Conservation (phyloP, 2,329 filamentous ascomycete genomes). For the Aureobasidium sp. region DNA sequence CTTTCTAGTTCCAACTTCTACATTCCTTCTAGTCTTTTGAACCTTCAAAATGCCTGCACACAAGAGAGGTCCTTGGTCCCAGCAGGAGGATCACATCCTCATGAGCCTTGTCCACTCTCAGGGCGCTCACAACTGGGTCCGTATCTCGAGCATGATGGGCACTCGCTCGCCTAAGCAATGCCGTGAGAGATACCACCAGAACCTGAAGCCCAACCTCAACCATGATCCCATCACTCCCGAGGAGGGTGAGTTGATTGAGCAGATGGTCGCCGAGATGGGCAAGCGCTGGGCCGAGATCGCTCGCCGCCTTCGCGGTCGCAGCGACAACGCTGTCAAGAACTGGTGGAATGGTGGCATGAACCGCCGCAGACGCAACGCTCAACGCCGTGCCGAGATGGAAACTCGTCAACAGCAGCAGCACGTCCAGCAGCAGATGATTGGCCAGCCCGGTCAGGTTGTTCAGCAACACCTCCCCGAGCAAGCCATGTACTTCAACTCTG, state of each 20-base stretch:
- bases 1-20: conserved; percentile 7
- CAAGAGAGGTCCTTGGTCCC: conserved; percentile 76
- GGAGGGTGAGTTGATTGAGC: conserved; percentile 64
- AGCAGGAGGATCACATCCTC: conserved; percentile 63
- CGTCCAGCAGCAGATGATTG: conserved; percentile 16
- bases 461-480: conserved; percentile 18
- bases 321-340: conserved; percentile 95
- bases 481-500: conserved; percentile 16
- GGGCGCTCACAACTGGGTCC: conserved; percentile 82
- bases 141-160: conserved; percentile 66
- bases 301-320: conserved; percentile 68
- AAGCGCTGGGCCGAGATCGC: conserved; percentile 94
- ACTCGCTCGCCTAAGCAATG: conserved; percentile 89
- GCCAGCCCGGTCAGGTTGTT: conserved; percentile 17
- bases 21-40: conserved; percentile 5
- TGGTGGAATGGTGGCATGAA: conserved; percentile 97
- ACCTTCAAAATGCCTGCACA: conserved; percentile 41
- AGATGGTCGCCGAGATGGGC: conserved; percentile 69
- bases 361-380: conserved; percentile 46
- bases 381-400: conserved; percentile 26
- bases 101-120: conserved; percentile 62
- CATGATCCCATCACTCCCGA: conserved; percentile 74
- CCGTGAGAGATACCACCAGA: conserved; percentile 88
- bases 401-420: conserved; percentile 18
- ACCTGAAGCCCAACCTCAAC: conserved; percentile 75